phyloP scores from a whole-genome alignment of 2,329 filamentous ascomycete species.

The Geosmithia morbida region DNA sequence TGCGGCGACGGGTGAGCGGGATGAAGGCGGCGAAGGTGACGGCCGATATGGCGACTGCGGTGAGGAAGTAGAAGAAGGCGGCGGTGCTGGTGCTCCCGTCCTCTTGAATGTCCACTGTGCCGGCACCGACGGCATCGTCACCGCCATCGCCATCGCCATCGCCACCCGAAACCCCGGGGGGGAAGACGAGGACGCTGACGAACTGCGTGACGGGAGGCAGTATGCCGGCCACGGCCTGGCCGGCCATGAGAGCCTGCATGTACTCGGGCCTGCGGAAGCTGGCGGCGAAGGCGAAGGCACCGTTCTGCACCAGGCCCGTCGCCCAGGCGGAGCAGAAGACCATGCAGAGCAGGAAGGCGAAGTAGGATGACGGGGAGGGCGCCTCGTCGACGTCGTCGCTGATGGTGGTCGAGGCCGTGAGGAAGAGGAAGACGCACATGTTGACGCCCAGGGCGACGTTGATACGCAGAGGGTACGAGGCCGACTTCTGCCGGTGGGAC shows the following conservation, averaged over 20 bases:
- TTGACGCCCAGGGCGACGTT: constrained; percentile 63
- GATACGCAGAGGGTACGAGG: constrained; percentile 82
- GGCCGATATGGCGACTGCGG: constrained; percentile 64
- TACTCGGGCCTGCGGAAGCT: constrained; percentile 79
- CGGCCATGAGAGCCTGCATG: constrained; percentile 91
- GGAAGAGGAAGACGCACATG: constrained; percentile 57
- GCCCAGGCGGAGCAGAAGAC: constrained; percentile 68
- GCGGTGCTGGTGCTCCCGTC: constrained; percentile 24
- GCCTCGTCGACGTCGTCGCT: constrained; percentile 34
- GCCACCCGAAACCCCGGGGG: constrained; percentile 6
- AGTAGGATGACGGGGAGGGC: constrained; percentile 51
- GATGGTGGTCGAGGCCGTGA: constrained; percentile 62
- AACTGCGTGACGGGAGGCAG: constrained; percentile 82
- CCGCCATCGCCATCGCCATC: constrained; percentile 7
- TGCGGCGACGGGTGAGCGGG: constrained; percentile 51
- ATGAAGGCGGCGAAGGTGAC: constrained; percentile 59
- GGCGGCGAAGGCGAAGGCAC: constrained; percentile 80
- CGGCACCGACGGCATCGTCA: not conserved
- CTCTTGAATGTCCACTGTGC: not conserved
- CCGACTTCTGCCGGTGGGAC: constrained; percentile 64
- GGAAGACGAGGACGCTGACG: constrained; percentile 54
- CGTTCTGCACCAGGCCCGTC: constrained; percentile 81
- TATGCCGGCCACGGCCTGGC: constrained; percentile 84
- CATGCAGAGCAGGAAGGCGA: constrained; percentile 69
- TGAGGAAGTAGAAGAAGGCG: constrained; percentile 83